phyloP scores from a whole-genome alignment of 179 eudicot genomes.

The Camellia oleifera region DNA sequence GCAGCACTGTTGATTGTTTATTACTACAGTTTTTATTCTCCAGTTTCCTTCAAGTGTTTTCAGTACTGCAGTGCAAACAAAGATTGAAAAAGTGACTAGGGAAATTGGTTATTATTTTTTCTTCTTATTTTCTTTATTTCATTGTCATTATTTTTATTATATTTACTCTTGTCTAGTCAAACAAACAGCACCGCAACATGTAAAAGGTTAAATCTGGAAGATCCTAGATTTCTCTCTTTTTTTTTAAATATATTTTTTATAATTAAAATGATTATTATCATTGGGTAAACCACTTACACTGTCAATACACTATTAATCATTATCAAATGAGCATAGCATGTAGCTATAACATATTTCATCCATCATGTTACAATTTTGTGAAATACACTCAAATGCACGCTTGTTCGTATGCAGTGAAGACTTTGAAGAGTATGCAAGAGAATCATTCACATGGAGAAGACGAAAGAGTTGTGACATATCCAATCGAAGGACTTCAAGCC shows the following conservation, averaged over 20 bases:
- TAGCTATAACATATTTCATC: not conserved
- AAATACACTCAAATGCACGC: not conserved
- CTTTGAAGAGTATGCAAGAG: constrained; percentile 47
- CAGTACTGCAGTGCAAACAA: not conserved
- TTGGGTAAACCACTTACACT: not conserved
- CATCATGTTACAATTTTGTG: not conserved
- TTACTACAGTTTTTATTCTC: not conserved
- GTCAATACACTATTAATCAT: not conserved
- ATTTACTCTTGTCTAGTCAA: not conserved
- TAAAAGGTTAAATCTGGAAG: not conserved
- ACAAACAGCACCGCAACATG: not conserved
- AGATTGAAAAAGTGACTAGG: not conserved
- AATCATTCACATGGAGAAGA: constrained; percentile 47
- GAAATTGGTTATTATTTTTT: not conserved
- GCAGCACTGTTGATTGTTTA: not conserved
- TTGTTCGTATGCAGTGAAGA: constrained; percentile 58
- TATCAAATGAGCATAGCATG: not conserved
- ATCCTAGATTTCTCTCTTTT: not conserved
- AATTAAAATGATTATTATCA: not conserved
- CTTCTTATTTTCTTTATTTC: not conserved
- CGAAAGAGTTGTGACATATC: constrained; percentile 33
- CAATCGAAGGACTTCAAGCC: constrained; percentile 46
- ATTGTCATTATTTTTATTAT: not conserved
- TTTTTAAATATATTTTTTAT: not conserved
- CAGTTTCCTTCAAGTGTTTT: not conserved